A percentile compares a stretch with the other conserved stretches of the same genome.
These are phyloP conservation scores for Leccinellum luteum DNA, from an alignment of 768 basidiomycete species.

Conservation along the genomic window DNA sequence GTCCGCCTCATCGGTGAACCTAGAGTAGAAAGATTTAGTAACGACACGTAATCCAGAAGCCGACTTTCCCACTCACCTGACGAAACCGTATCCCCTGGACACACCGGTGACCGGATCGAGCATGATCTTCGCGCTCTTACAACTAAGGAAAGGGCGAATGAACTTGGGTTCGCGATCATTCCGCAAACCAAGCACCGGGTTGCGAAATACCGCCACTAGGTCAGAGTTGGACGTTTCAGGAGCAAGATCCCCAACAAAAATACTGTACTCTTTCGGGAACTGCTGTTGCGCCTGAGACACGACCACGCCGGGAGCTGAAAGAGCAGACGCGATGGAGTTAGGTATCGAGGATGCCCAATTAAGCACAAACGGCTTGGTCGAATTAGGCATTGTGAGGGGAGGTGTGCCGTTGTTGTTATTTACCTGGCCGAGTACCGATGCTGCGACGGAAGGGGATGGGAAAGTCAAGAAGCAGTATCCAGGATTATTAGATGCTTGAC, in stretches of 20 bases:
- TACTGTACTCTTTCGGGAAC: slow-evolving; percentile 84
- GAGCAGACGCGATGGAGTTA: slow-evolving; percentile 31
- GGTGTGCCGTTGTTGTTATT: slow-evolving; percentile 42
- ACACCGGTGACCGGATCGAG: slow-evolving; percentile 86
- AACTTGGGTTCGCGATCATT: slow-evolving; percentile 87
- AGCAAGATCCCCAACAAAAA: slow-evolving; percentile 92
- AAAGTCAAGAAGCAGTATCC: slow-evolving; percentile 90
- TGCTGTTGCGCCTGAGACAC: slow-evolving; percentile 44
- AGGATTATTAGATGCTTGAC: slow-evolving; percentile 75
- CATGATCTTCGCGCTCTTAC: slow-evolving; percentile 96
- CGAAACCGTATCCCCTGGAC: slow-evolving; percentile 90
- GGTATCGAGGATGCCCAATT: slow-evolving; percentile 64
- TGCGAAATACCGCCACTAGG: slow-evolving; percentile 89
- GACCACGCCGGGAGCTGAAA: slow-evolving; percentile 27
- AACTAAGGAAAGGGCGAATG: slow-evolving; percentile 84
- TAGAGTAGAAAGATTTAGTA: slow-evolving; percentile 28
- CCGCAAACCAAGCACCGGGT: slow-evolving; percentile 81
- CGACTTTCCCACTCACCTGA: slow-evolving; percentile 52
- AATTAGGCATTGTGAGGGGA: slow-evolving; percentile 80
- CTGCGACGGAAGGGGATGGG: slow-evolving; percentile 65
- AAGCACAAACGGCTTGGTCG: slow-evolving; percentile 74
- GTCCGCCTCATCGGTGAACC: slow-evolving; percentile 86
- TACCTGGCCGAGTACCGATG: slow-evolving; percentile 68
- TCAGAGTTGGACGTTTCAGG: slow-evolving; percentile 95
- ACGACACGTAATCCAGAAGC: slow-evolving; percentile 6